A percentile compares a stretch with the other conserved stretches of the same genome.
phyloP scores from a whole-genome alignment of 169 alveolate species.

The Haemoproteus tartakovskyi region DNA sequence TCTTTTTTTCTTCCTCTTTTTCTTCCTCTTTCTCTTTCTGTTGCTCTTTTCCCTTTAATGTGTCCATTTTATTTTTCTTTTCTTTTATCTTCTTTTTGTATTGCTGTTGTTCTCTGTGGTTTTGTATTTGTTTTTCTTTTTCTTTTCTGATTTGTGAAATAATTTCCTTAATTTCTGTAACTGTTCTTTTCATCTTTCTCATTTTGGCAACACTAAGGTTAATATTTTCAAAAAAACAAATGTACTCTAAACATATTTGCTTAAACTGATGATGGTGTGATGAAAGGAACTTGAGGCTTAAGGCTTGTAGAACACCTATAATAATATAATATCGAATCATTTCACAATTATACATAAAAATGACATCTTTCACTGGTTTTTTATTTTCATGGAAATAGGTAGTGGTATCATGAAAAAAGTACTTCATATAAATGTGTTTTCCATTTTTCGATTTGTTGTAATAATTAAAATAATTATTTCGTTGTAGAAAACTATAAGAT shows the following conservation, averaged over 20 bases:
- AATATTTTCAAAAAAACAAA: constrained; percentile 48
- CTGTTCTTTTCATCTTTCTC: constrained; percentile 19
- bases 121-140: not conserved
- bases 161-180: constrained; percentile 27
- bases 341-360: constrained; percentile 49
- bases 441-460: constrained; percentile 4
- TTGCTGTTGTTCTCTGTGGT: not conserved
- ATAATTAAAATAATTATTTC: constrained; percentile 20
- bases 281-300: constrained; percentile 42
- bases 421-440: not conserved
- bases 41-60: too few species aligned
- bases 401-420: too few species aligned
- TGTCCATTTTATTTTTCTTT: too few species aligned
- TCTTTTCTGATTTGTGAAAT: not conserved
- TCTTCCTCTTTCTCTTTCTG: not conserved
- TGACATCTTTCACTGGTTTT: not conserved
- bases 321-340: constrained; percentile 50
- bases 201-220: constrained; percentile 10
- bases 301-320: constrained; percentile 53
- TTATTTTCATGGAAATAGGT: too few species aligned
- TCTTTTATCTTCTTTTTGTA: too few species aligned
- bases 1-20: not conserved
- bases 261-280: constrained; percentile 46
- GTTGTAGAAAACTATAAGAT: constrained; percentile 2
- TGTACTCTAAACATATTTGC: constrained; percentile 55